A percentile compares a stretch with the other conserved stretches of the same genome.
Evolutionary conservation across 768 basidiomycete genomes (phyloP).

Genomic region (Pleurotus tuber-regium): DNA sequence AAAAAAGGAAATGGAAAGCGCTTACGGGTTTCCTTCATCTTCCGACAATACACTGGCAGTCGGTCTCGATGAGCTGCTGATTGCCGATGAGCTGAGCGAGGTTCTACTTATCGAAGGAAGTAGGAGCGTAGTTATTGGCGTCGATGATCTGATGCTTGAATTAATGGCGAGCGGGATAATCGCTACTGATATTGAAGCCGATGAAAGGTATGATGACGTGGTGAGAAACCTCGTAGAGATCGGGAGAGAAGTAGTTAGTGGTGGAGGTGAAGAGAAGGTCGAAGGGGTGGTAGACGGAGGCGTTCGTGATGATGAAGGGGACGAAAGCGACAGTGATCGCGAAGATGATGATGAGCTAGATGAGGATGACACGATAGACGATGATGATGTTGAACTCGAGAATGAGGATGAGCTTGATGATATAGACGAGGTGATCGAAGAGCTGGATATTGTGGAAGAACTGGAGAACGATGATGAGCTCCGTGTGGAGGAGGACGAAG

Average conservation of each 20-base stretch:
- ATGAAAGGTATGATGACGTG: not conserved
- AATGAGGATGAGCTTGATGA: not conserved
- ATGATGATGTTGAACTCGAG: not conserved
- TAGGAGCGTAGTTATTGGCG: not conserved
- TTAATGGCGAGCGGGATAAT: not conserved
- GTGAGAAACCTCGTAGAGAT: not conserved
- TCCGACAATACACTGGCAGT: conserved; percentile 5
- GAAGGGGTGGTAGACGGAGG: not conserved
- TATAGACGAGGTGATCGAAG: not conserved
- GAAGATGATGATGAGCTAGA: not conserved
- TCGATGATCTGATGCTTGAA: not conserved
- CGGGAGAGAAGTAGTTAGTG: not conserved
- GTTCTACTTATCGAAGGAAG: not conserved
- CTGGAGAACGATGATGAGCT: not conserved
- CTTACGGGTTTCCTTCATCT: conserved; percentile 1
- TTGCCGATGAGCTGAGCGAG: not conserved
- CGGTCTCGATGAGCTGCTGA: not conserved
- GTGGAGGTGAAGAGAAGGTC: not conserved
- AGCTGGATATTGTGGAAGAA: not conserved
- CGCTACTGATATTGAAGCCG: not conserved
- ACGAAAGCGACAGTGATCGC: not conserved
- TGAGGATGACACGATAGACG: not conserved
- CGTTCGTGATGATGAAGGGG: not conserved
- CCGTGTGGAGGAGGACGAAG: not conserved
- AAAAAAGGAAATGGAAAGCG: not conserved